Evolutionary conservation across 2,329 filamentous ascomycete genomes (phyloP).

Genomic region (Alternaria sp.): DNA sequence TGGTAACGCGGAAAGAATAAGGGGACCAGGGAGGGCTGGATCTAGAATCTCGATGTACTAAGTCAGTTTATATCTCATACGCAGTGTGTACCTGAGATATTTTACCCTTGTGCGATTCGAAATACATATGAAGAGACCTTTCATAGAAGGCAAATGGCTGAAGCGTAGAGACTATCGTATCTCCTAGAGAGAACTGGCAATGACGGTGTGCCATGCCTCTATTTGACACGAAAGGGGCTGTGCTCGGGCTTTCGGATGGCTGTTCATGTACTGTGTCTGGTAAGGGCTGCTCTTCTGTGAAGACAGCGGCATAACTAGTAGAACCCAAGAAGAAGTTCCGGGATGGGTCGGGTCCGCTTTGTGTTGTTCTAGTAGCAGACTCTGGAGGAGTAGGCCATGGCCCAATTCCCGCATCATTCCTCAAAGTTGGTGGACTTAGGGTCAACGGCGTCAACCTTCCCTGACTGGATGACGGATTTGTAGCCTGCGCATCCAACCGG

Average conservation of each 20-base stretch:
- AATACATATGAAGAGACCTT: slow-evolving; percentile 35
- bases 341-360: slow-evolving; percentile 27
- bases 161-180: slow-evolving; percentile 37
- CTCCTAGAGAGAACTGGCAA: slow-evolving; percentile 38
- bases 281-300: slow-evolving; percentile 39
- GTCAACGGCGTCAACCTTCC: slow-evolving; percentile 29
- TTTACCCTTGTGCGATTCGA: slow-evolving; percentile 26
- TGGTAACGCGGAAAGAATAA: slow-evolving; percentile 39
- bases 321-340: slow-evolving; percentile 44
- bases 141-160: slow-evolving; percentile 39
- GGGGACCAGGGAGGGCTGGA: slow-evolving; percentile 35
- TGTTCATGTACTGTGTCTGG: slow-evolving; percentile 40
- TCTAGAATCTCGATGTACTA: background rate
- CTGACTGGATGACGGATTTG: slow-evolving; percentile 17
- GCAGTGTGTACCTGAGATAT: background rate
- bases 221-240: slow-evolving; percentile 26
- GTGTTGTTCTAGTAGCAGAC: slow-evolving; percentile 27
- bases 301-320: slow-evolving; percentile 46
- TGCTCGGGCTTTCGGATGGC: slow-evolving; percentile 30
- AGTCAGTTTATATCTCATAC: background rate
- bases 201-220: slow-evolving; percentile 31
- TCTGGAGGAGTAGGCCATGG: slow-evolving; percentile 42
- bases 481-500: slow-evolving; percentile 24
- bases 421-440: slow-evolving; percentile 37
- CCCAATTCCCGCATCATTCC: slow-evolving; percentile 28